Evolutionary conservation across 225 moss, liverwort and hornwort genomes (phyloP).

Genomic region (Polytrichum commune): DNA sequence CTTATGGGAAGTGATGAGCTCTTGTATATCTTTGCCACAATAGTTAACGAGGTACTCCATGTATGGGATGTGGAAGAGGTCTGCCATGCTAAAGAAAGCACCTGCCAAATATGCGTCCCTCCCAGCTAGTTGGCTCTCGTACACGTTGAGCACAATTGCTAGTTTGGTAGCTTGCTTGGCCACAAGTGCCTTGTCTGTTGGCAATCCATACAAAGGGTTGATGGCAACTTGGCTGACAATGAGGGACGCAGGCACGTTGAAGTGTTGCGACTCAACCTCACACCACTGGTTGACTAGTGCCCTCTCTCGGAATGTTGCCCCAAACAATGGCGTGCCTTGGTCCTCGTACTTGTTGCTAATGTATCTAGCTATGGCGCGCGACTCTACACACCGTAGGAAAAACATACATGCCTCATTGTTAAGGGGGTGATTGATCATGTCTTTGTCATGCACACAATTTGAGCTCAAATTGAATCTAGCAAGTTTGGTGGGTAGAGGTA

Average conservation of each 20-base stretch:
- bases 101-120: slow-evolving; percentile 11
- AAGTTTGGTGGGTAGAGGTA: no score
- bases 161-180: slow-evolving; percentile 24
- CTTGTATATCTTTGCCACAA: not conserved
- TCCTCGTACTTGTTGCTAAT: slow-evolving; percentile 18
- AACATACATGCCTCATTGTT: no score
- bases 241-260: not conserved
- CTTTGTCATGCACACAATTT: no score
- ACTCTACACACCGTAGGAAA: slow-evolving; percentile 3
- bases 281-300: slow-evolving; percentile 34
- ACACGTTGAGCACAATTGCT: slow-evolving; percentile 26
- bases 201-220: accelerated
- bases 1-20: slow-evolving; percentile 1
- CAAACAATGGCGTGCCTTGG: slow-evolving; percentile 27
- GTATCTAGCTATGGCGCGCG: slow-evolving; percentile 34
- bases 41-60: not conserved
- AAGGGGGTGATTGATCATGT: no score
- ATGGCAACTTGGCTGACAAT: slow-evolving; percentile 21
- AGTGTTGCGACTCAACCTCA: slow-evolving; percentile 36
- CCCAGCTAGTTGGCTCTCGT: slow-evolving; percentile 23
- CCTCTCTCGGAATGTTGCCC: slow-evolving; percentile 3
- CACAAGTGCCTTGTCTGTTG: slow-evolving; percentile 9
- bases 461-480: no score
- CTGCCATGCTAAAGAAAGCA: slow-evolving; percentile 2
- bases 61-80: slow-evolving; percentile 6